Base-by-base conservation (phyloP, 2,329 filamentous ascomycete species). In the Talaromyces rugulosus region DNA sequence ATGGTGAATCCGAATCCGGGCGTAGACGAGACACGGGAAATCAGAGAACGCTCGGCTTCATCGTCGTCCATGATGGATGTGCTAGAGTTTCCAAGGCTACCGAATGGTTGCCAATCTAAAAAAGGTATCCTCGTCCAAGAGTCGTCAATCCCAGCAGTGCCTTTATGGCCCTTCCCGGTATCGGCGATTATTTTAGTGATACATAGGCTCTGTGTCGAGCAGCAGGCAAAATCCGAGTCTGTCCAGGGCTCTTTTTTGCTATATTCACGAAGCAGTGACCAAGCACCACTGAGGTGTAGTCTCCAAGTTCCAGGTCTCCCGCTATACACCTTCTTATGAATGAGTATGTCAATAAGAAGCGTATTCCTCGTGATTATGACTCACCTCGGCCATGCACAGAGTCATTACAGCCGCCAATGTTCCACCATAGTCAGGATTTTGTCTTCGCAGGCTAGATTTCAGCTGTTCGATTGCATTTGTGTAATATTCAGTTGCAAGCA, bases 1-100 rank as follows among this genome's bases (percentile, higher is more conserved):
- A 67, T 66, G 9, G 66, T 67, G 63, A 67, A 67, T 12, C 64
- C 62, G 50, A 62, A 65, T 34, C 60, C 51, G 28, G 28, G 52
- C 31, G 52, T 54, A 54, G 52, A 54, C 6, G 52, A 54, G 52
- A 54, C 52, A 30, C 52, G 8, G 52, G 52, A 54, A 54, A 54
- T 1, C 5, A 54, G 52, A 54, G 52, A 54, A 54, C 28, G 52
- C 8, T 54, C 52, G 14, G 18, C 28, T 28, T 54, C 18, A 54
- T 54, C 28, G 28, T 54, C 52, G 28, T 30, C 23, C 28, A 53
- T 53, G 50, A 53, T 27, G 4, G 28, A 53, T 53, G 40, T 44
- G 14, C 40, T 44, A n/a, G n/a, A n/a, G 40, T 44, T 44, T 44
- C 40, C 40, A 44, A 12, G 40, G 40, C 40, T 44, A 44, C 40